Evolutionary conservation across 371 early-diverging fungal genomes (phyloP).

Genomic region (Mucor indicus): DNA sequence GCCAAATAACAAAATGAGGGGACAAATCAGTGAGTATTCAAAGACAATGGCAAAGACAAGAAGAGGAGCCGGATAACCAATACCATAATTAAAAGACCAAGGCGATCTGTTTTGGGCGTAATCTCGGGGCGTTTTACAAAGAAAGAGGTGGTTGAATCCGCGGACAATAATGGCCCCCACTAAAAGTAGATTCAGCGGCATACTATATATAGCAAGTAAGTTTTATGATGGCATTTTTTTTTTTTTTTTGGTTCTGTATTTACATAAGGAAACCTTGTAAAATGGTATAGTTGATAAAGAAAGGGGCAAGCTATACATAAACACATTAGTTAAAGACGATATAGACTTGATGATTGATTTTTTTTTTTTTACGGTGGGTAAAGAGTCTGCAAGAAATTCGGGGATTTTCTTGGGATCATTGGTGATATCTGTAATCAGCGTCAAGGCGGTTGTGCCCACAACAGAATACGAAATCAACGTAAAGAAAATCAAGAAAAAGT

Average conservation of each 20-base stretch:
- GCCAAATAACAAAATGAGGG: constrained; percentile 80
- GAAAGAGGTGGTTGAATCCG: constrained; percentile 39
- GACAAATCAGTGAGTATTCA: constrained; percentile 83
- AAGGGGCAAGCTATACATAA: constrained; percentile 75
- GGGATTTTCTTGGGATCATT: constrained; percentile 58
- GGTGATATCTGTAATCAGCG: constrained; percentile 53
- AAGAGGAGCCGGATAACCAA: constrained; percentile 61
- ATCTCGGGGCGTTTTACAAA: constrained; percentile 72
- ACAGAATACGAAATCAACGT: constrained; percentile 82
- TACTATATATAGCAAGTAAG: too few relatives aligned
- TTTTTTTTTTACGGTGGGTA: constrained; percentile 55
- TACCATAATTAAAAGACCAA: constrained; percentile 59
- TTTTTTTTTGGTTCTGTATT: too few relatives aligned
- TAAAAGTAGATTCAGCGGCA: constrained; percentile 67
- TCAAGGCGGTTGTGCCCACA: constrained; percentile 63
- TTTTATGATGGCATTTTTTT: too few relatives aligned
- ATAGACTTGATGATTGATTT: too few relatives aligned
- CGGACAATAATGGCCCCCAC: constrained; percentile 47
- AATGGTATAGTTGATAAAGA: constrained; percentile 75
- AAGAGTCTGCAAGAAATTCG: constrained; percentile 53
- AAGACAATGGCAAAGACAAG: constrained; percentile 86
- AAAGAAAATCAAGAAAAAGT: constrained; percentile 86
- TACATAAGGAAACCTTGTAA: constrained; percentile 63
- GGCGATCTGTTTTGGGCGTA: constrained; percentile 59
- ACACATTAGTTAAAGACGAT: too few relatives aligned